A percentile compares a stretch with the other conserved stretches of the same genome.
Evolutionary conservation across 208 protist species (phyloP).

Genomic region (Trypanosoma rangeli): DNA sequence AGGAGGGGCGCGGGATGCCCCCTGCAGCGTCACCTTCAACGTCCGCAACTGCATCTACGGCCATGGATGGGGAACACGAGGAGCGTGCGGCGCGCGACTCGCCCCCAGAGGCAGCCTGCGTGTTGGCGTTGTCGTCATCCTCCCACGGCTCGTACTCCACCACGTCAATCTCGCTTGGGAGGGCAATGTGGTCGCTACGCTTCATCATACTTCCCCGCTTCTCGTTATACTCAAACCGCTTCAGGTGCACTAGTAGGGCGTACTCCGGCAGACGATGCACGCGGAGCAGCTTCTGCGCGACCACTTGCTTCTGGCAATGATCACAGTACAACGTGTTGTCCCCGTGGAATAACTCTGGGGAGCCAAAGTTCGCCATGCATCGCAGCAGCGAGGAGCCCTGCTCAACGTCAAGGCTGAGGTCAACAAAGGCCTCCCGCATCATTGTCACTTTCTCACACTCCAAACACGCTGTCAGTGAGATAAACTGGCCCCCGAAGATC

Average conservation of each 20-base stretch:
- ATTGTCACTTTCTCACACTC: constrained; percentile 67
- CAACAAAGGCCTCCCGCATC: constrained; percentile 78
- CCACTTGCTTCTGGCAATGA: constrained; percentile 52
- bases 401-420: constrained; percentile 77
- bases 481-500: constrained; percentile 78
- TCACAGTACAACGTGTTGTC: constrained; percentile 88
- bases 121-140: constrained; percentile 1
- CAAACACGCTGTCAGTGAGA: constrained; percentile 70
- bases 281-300: constrained; percentile 79
- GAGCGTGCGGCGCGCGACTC: neutral
- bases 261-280: constrained; percentile 87
- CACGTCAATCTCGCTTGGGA: constrained; percentile 87
- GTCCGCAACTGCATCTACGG: neutral
- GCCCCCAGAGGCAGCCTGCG: neutral
- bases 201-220: constrained; percentile 69
- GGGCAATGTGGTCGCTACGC: constrained; percentile 80
- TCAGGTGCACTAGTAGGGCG: constrained; percentile 87
- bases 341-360: constrained; percentile 75
- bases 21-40: neutral
- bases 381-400: constrained; percentile 79
- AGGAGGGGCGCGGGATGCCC: constrained; percentile 33
- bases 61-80: neutral
- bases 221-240: constrained; percentile 91
- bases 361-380: constrained; percentile 76
- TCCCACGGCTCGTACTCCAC: constrained; percentile 62